Evolutionary conservation across 768 basidiomycete species (phyloP), one percentile per base, ranked within the genome.

Genomic region (Hygrophoropsis aurantiaca): DNA sequence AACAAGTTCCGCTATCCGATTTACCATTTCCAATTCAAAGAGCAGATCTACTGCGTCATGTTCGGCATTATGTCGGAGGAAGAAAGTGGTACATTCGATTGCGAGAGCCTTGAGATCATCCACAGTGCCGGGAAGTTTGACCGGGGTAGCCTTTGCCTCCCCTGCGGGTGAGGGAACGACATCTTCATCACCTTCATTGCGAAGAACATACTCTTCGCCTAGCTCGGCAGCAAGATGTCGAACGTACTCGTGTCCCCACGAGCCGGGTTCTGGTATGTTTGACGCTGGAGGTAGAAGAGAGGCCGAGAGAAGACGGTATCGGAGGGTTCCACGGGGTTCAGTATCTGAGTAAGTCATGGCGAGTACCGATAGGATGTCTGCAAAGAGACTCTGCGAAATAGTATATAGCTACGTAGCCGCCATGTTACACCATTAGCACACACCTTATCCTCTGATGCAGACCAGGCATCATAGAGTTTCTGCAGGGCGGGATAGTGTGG

Each of bases 311-410:
- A 98, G 80, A 39, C 94, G 88, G 71, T 97, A 98, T 52, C 84
- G 82, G 23, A 99, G 84, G 2, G 97, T 99, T 47, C 95, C 95
- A 40, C 97, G 86, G 33, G 93, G 92, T 71, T 97, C 85, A 15
- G 92, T 94, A 70, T 99, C 97, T 8, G 94, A 97, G 65, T 98
- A 98, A 6, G 97, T 99, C 97, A 99, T 99, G 6, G 95, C 97
- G 37, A 99, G 84, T 5, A 97, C 95, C 32, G 95, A 97, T 21
- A 99, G 79, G 50, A 99, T 97, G 58, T 97, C 94, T 20, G 94
- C 94, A 62, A 98, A 94, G 35, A 97, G 80, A 55, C 88, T 87
- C 93, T 97, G 64, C 3, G 49, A 19, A 30, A 40, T 40, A 27
- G 33, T 40, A 13, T 32, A 49, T 27, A 19, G 5, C 33, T 48